Base-by-base conservation (phyloP, 108 stramenopile species). In the Stephanodiscus minutulus region DNA sequence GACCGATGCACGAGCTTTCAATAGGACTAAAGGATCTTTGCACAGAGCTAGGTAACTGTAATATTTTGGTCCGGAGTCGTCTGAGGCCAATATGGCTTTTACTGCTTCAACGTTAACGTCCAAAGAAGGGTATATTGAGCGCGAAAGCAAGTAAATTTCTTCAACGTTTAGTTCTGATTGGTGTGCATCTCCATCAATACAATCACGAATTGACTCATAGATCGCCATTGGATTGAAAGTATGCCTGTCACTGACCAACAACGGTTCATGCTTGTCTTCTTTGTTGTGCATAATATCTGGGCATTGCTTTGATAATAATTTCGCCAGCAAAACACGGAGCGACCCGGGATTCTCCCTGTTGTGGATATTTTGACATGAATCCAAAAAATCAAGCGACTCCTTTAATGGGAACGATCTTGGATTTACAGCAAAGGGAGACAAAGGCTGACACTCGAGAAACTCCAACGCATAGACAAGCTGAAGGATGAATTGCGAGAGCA, bases 1-100 rank as follows among this genome's bases (percentile, higher is more conserved):
- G 5, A 86, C 66, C 21, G 60, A 64, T 31, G 83, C 59, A 7
- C 82, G 63, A 54, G 82, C 87, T 65, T 89, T 86, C 36, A 93
- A 64, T 27, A 90, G 18, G 11, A 86, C 66, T 29, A 93, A 61
- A 7, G 89, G 91, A 68, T 93, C 91, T 54, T 83, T 75, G 55
- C 81, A 86, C 4, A 90, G 57, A 1, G 56, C 61, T 3, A 66
- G 13, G 47, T 93, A 90, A n/a, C 74, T 85, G 29, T 70, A 50
- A 54, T 64, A 70, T 10, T 77, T 83, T 28, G 61, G 66, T 18
- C 86, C 86, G 29, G 66, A 50, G 47, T 84, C 49, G 10, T 77
- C 62, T 13, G 71, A 72, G 21, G 85, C 46, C 25, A 93, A 67
- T 1, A 93, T 63, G 31, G 86, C 79, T 64, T 79, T 76, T 22